phyloP scores from a whole-genome alignment of 441 rosid genomes.

The Sinapis alba region DNA sequence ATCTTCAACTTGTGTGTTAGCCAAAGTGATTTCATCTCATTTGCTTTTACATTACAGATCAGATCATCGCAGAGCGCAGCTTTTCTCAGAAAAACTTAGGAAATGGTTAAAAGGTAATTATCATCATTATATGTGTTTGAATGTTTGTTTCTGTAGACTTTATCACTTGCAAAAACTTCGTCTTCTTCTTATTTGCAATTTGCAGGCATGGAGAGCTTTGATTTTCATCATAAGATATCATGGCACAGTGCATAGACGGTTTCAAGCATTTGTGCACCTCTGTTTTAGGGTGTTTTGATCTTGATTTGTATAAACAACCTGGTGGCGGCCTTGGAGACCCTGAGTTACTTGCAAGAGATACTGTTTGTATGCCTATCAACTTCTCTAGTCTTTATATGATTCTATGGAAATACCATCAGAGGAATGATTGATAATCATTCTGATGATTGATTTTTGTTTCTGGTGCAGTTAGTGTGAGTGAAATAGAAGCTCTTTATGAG shows the following conservation, averaged over 20 bases:
- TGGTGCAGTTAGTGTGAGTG: slow-evolving; percentile 96
- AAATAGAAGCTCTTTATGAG: slow-evolving; percentile 96
- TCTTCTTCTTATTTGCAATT: slow-evolving; percentile 30
- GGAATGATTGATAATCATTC: slow-evolving; percentile 9
- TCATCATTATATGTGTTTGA: too few relatives aligned
- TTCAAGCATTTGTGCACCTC: slow-evolving; percentile 59
- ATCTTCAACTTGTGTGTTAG: background rate
- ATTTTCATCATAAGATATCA: slow-evolving; percentile 68
- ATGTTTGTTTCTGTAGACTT: slow-evolving; percentile 7
- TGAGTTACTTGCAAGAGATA: slow-evolving; percentile 92
- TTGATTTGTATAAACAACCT: slow-evolving; percentile 64
- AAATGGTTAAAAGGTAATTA: slow-evolving; percentile 79
- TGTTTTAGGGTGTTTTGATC: slow-evolving; percentile 70
- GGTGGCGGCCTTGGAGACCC: slow-evolving; percentile 93
- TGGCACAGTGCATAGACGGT: slow-evolving; percentile 88
- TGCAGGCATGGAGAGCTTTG: slow-evolving; percentile 82
- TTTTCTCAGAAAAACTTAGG: slow-evolving; percentile 32
- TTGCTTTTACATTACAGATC: slow-evolving; percentile 7
- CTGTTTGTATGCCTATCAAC: slow-evolving; percentile 75
- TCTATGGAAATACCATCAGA: background rate
- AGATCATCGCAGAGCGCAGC: slow-evolving; percentile 63
- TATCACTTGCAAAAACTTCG: background rate
- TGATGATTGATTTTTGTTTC: slow-evolving; percentile 16
- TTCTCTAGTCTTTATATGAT: background rate
- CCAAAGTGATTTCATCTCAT: background rate